Conservation (phyloP, 2,329 filamentous ascomycete species). For the Grosmannia clavigera region DNA sequence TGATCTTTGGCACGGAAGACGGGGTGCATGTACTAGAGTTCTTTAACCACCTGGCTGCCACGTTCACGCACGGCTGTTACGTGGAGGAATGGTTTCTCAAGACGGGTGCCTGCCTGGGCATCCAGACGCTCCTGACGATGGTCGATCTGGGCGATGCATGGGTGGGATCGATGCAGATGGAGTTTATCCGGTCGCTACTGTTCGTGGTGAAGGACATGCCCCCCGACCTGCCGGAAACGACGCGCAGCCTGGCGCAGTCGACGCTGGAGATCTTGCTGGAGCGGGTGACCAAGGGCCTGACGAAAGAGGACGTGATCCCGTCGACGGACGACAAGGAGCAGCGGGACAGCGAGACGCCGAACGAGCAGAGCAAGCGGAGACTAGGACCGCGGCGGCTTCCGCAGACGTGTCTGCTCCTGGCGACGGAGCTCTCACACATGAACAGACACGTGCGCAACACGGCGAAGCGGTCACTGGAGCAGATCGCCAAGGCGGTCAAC, state of each 20-base stretch:
- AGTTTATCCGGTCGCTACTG: conserved; percentile 82
- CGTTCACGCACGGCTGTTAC: conserved; percentile 89
- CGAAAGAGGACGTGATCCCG: conserved; percentile 56
- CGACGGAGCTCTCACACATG: conserved; percentile 85
- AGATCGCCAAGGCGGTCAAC: conserved; percentile 65
- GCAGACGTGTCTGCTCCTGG: conserved; percentile 71
- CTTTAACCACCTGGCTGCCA: conserved; percentile 69
- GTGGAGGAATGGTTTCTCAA: conserved; percentile 99
- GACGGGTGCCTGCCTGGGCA: conserved; percentile 80
- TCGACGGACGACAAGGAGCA: background rate
- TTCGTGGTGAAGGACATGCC: conserved; percentile 99
- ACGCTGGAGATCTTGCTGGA: conserved; percentile 70
- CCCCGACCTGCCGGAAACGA: conserved; percentile 81
- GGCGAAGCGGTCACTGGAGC: conserved; percentile 66
- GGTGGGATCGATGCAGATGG: conserved; percentile 70
- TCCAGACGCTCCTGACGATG: conserved; percentile 75
- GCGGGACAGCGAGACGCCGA: background rate
- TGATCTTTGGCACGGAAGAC: conserved; percentile 64
- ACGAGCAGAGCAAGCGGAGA: conserved; percentile 49
- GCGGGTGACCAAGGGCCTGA: conserved; percentile 65
- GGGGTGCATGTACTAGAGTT: conserved; percentile 68
- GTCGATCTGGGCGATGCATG: conserved; percentile 74
- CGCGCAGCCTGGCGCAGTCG: conserved; percentile 67
- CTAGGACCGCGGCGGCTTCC: conserved; percentile 37
- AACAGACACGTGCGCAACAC: conserved; percentile 89